These are phyloP conservation scores for Cercospora sp. DNA, from an alignment of 2,329 filamentous ascomycete species.

Conservation along the genomic window DNA sequence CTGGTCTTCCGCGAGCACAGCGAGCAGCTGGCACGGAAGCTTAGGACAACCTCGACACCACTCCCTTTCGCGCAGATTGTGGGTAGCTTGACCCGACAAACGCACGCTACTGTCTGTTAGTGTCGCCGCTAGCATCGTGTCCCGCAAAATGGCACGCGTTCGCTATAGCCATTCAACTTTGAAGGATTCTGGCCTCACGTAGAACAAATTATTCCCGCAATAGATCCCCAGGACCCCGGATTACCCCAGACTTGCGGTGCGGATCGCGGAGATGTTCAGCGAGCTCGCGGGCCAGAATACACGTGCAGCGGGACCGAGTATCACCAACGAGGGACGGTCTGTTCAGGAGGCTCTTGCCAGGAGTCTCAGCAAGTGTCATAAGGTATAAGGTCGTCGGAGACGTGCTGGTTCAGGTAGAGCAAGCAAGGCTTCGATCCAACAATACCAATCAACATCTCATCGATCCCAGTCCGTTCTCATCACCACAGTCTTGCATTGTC, in stretches of 20 bases:
- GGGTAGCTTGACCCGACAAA: neutral
- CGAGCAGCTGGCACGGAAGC: neutral
- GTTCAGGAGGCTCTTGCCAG: neutral
- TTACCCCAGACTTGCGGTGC: neutral
- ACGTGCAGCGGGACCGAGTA: neutral
- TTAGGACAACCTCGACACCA: neutral
- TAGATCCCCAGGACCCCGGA: neutral
- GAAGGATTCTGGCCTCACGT: neutral
- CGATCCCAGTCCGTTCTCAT: neutral
- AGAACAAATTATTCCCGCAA: neutral
- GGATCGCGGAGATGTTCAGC: neutral
- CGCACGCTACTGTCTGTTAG: neutral
- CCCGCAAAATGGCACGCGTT: neutral
- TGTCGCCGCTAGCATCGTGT: neutral
- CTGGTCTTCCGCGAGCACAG: neutral
- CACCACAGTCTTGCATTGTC: neutral
- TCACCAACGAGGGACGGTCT: neutral
- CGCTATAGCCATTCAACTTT: neutral
- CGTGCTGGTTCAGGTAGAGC: neutral
- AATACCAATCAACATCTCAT: neutral
- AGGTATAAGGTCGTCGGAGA: neutral
- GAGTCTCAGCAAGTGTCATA: neutral
- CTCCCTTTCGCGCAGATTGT: neutral
- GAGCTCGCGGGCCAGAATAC: neutral
- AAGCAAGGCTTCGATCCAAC: neutral